Evolutionary conservation across 768 basidiomycete genomes (phyloP), one percentile per base, ranked within the genome.

Genomic region (Termitomyces sp.): DNA sequence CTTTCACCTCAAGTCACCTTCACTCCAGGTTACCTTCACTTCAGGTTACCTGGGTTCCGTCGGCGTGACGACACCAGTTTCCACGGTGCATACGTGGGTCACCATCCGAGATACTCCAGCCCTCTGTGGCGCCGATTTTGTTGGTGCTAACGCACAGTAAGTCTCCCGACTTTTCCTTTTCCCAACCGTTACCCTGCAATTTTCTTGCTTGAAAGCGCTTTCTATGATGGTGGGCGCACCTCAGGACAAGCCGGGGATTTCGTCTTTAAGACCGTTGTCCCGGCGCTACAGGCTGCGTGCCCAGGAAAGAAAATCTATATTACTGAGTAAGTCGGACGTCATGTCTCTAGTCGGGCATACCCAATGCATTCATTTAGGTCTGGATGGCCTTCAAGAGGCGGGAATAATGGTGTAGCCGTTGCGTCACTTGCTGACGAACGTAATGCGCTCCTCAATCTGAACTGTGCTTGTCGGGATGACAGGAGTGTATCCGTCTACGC

Each of bases 341-440:
- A 50, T 10, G 4, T 50, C 4, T n/a, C 5, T 44, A 14, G 16
- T 7, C 26, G 13, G 3, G 8, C 22, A 33, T 24, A 33, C 6
- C 13, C 18, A 18, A 30, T 9, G 6, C 13, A 27, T 48, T 24
- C 32, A 22, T 34, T 3, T 22, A 75, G 74, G 64, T 70, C 74
- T 27, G 77, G 76, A 27, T 78, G 75, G 76, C 74, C 77, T 14
- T 77, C 77, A 9, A 68, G 75, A 26, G 77, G 77, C 5, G 48
- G 56, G 5, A 59, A 51, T 12, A 60, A 62, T 39, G 71, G 73
- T 22, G 65, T 48, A 0, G 76, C 73, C 2, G 70, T 68, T 5
- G 64, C 73, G 8, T 73, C 73, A 0, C 45, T 70, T 8, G 51
- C 16, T 0, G 69, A 78, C 56, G 73, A 76, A 53, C 62, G 62